Conservation (phyloP, 345 rosid species). For the Angophora floribunda region DNA sequence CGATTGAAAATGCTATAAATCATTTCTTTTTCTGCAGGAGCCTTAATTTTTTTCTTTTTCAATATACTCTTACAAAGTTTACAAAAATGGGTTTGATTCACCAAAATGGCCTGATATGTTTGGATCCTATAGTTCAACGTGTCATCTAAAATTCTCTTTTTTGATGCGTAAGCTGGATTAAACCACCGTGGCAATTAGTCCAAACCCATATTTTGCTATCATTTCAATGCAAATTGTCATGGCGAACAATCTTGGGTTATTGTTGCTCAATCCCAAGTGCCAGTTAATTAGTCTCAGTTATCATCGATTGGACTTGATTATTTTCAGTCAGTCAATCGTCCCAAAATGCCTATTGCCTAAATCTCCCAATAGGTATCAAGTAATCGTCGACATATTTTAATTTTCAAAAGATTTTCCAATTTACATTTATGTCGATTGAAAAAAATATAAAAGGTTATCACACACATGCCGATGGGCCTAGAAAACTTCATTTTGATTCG, state of each 20-base stretch:
- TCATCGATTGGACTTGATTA: background rate
- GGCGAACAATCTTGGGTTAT: background rate
- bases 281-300: background rate
- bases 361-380: background rate
- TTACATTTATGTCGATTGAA: background rate
- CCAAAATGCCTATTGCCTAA: background rate
- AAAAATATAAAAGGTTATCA: background rate
- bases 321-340: background rate
- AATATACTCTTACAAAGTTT: background rate
- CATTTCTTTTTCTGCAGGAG: no score
- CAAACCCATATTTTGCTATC: background rate
- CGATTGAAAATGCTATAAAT: no score
- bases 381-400: background rate
- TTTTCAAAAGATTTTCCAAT: background rate
- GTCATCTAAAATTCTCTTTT: no score
- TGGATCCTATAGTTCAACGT: no score
- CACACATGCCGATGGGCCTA: background rate
- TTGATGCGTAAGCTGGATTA: no score
- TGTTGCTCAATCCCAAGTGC: background rate
- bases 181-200: background rate
- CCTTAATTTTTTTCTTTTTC: background rate
- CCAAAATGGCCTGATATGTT: no score
- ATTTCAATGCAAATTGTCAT: background rate
- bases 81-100: no score
- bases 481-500: background rate